Base-by-base conservation (phyloP, 257 asterid genomes). In the Solanum sparsipilum region DNA sequence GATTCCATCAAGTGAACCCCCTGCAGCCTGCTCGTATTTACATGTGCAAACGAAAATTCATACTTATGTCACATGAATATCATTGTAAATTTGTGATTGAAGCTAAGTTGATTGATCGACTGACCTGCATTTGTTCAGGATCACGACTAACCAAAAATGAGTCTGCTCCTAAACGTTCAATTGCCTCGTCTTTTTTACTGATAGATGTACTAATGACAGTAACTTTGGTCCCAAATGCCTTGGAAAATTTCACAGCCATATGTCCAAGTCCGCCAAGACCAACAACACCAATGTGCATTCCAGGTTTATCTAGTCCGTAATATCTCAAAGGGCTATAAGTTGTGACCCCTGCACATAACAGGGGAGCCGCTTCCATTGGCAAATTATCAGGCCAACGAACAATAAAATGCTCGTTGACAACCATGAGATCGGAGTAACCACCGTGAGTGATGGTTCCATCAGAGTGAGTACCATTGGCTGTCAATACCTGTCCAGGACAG, bases 211-310 rank as follows among this genome's bases (percentile, higher is more conserved):
- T 93, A 23, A 93, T 91, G 5, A 93, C 94, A 0, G 93, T 93
- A 32, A 92, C 94, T 68, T 82, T 90, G 27, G 87, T 63, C 1
- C 93, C 95, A 84, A 93, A 93, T 1, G 93, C 92, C 89, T 91
- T 93, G 0, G 93, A 94, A 6, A 91, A 92, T 63, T 93, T 93
- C 58, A 92, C 95, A 0, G 91, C 89, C 4, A 93, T 74, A 76
- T 92, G 96, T 6, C 96, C 96, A 9, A 92, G 88, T 4, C 95
- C 94, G 39, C 96, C 95, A 0, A 93, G 92, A 9, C 96, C 96
- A 0, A 93, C 95, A 2, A 93, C 88, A 4, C 96, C 96, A 5
- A 93, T 48, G 34, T 32, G 34, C 34, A 32, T 32, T 32, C 34
- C 34, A 32, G 34, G 34, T 32, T 32, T 32, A 32, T 32, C 34